A percentile compares a stretch with the other conserved stretches of the same genome.
phyloP scores from a whole-genome alignment of 495 filamentous ascomycete genomes.

The Aspergillus baeticus region DNA sequence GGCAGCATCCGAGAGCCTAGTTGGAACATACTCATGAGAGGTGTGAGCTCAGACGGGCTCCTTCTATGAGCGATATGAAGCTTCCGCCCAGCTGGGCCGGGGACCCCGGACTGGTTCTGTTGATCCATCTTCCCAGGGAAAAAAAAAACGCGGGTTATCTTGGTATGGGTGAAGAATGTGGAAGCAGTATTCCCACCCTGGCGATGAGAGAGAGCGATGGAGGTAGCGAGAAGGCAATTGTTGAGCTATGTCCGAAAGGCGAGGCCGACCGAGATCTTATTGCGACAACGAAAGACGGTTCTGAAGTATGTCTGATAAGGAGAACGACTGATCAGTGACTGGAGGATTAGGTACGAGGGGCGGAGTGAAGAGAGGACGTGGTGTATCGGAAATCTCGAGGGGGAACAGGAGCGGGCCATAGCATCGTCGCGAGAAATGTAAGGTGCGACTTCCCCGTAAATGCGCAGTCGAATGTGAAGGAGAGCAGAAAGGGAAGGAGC shows the following conservation, averaged over 20 bases:
- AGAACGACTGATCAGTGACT: slow-evolving; percentile 32
- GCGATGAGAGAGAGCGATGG: slow-evolving; percentile 17
- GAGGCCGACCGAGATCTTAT: slow-evolving; percentile 28
- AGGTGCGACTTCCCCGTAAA: slow-evolving; percentile 19
- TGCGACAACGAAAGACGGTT: slow-evolving; percentile 23
- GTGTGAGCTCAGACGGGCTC: slow-evolving; percentile 96
- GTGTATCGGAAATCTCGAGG: slow-evolving; percentile 33
- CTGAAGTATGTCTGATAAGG: slow-evolving; percentile 30
- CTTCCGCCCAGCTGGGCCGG: slow-evolving; percentile 82
- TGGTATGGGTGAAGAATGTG: slow-evolving; percentile 3
- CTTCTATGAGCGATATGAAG: slow-evolving; percentile 96
- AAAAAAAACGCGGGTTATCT: slow-evolving; percentile 16
- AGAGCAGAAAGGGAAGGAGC: slow-evolving; percentile 15
- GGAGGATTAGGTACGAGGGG: slow-evolving; percentile 13
- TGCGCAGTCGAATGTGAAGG: slow-evolving; percentile 29
- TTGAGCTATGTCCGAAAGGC: slow-evolving; percentile 1
- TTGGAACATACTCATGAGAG: slow-evolving; percentile 87
- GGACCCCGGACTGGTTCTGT: slow-evolving; percentile 70
- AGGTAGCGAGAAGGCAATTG: slow-evolving; percentile 9
- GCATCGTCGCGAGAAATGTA: slow-evolving; percentile 16
- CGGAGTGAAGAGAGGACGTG: slow-evolving; percentile 13
- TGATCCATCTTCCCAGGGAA: slow-evolving; percentile 69
- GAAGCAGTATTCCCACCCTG: slow-evolving; percentile 4
- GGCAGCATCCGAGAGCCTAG: background rate
- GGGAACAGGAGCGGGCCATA: slow-evolving; percentile 16